Base-by-base conservation (phyloP, 306 rosid species). In the Castanea crenata region DNA sequence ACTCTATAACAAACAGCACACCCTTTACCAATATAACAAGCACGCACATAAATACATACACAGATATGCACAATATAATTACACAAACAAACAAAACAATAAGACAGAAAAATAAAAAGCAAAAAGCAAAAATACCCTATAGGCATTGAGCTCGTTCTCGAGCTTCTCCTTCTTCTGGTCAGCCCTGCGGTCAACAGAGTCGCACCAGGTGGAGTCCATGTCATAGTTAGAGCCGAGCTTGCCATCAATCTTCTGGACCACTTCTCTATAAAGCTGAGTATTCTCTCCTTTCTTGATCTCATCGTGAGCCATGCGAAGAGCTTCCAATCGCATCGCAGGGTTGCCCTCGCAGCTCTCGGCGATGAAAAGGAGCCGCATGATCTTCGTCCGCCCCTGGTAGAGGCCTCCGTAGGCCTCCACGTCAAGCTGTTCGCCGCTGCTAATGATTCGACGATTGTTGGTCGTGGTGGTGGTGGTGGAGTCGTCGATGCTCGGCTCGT, bases 221-320 rank as follows among this genome's bases (percentile, higher is more conserved):
- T 14, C 87, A 27, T 91, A 93, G 38, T 80, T 71, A 1, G 89
- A 76, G 2, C 97, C 97, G 79, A 93, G 76, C 74, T 97, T 82
- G 5, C 98, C 93, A 31, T 81, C 86, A 73, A 93, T 96, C 87
- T 87, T 96, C 86, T 79, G 90, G 79, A 85, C 93, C 1, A 92
- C 97, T 46, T 96, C 99, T 52, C 98, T 85, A 49, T 90, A 87
- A 21, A 91, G 64, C 80, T 91, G 93, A 52, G 99, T 90, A 52
- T 96, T 90, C 89, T 96, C 99, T 1, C 98, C 98, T 87, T 96
- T 96, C 94, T 93, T 93, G 75, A 96, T 90, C 88, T 93, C 99
- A n/a, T 93, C 97, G 82, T 90, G 92, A 6, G 97, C 99, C 92
- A 96, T 90, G 25, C 99, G 94, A 72, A 96, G 97, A 52, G 98